Base-by-base conservation (phyloP, 495 filamentous ascomycete genomes). In the Aspergillus sclerotiicarbonarius region DNA sequence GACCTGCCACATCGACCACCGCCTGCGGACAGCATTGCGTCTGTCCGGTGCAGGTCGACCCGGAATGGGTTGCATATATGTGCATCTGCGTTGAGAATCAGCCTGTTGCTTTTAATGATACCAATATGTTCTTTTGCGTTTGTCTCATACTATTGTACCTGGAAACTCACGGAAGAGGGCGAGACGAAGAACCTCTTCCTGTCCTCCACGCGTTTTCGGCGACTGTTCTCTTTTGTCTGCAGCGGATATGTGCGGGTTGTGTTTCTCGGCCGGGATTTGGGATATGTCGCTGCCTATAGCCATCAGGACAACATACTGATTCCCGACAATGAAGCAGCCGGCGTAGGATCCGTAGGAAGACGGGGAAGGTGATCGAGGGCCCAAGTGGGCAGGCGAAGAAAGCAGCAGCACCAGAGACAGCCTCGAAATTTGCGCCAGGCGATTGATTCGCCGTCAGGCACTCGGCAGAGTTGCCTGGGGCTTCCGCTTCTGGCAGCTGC, bases 391-490 rank as follows among this genome's bases (percentile, higher is more conserved):
- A 25, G 25, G 2, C 25, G 25, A 25, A 25, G 25, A 25, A 25
- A 25, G 25, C 13, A 13, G 33, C 8, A 33, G 35, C 37, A 6
- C 37, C 7, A 15, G 13, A 41, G 37, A 41, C 8, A 41, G 37
- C 8, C 37, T 41, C 37, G 37, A 41, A 41, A 41, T 15, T 41
- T 13, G 37, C 37, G 37, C 37, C 13, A 2, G 10, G 10, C 12
- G 13, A 41, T 41, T 41, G 37, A 41, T 41, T 41, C 37, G 37
- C n/a, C 7, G 10, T n/a, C 37, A 41, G 37, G 37, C 37, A 41
- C 37, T 51, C 48, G 48, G 48, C 48, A 30, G 48, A 51, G 48
- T 51, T 51, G 48, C 48, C 48, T 20, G 48, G 15, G 13, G 15
- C 25, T 51, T 51, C 48, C 25, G 25, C 25, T 25, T 25, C 25